These are phyloP conservation scores for Verticillium nonalfalfae DNA, from an alignment of 2,329 filamentous ascomycete genomes.

Conservation along the genomic window DNA sequence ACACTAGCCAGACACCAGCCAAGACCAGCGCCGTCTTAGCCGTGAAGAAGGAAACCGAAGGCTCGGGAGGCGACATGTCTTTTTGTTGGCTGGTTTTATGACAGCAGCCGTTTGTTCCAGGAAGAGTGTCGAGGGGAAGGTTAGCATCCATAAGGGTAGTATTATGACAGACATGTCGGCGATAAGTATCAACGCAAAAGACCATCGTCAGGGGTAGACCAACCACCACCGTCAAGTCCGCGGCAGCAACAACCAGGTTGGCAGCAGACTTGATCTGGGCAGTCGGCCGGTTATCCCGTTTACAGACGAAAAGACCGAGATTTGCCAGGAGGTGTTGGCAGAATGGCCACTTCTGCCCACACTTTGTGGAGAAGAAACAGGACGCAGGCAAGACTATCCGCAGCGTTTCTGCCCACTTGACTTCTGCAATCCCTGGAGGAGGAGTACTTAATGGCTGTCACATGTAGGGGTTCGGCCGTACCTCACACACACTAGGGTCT, in stretches of 20 bases:
- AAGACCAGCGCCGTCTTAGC: constrained; percentile 5
- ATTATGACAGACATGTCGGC: background rate
- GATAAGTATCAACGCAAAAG: background rate
- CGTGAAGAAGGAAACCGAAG: background rate
- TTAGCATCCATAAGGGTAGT: background rate
- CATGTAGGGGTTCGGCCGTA: background rate
- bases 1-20: constrained; percentile 18
- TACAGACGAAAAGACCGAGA: background rate
- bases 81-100: constrained; percentile 13
- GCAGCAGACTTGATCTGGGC: background rate
- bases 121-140: constrained; percentile 3
- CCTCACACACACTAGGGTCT: background rate
- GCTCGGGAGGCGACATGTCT: constrained; percentile 1
- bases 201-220: background rate
- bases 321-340: background rate
- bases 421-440: background rate
- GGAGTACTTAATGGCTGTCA: background rate
- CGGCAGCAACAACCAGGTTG: background rate
- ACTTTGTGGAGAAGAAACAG: background rate
- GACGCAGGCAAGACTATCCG: background rate
- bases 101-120: constrained; percentile 2
- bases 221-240: too few species aligned
- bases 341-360: background rate
- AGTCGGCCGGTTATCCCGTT: background rate
- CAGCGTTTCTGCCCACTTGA: too few species aligned